Percentiles rank a stretch among this genome's conserved stretches.
Conservation (phyloP, 371 early-diverging fungal genomes). For the Synchytrium microbalum region DNA sequence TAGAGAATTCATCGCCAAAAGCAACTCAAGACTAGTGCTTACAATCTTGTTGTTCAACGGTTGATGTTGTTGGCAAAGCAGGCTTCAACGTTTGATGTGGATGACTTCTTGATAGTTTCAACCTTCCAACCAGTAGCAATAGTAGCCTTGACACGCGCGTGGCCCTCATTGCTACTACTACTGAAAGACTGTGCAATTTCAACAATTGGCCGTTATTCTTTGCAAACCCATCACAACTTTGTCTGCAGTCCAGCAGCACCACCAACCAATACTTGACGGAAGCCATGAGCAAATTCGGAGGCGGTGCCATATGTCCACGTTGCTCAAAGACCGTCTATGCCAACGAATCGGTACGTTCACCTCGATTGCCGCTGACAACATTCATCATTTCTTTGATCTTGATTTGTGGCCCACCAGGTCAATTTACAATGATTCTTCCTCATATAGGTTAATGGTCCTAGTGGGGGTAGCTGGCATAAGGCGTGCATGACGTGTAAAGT, state of each 20-base stretch:
- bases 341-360: conserved; percentile 39
- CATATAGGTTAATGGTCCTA: conserved; percentile 20
- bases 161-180: too few relatives aligned
- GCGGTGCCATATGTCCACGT: conserved; percentile 45
- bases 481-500: neutral
- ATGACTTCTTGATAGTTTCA: too few relatives aligned
- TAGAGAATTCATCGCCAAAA: too few relatives aligned
- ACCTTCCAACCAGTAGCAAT: too few relatives aligned
- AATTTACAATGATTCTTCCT: too few relatives aligned
- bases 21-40: too few relatives aligned
- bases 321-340: conserved; percentile 49
- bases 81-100: too few relatives aligned
- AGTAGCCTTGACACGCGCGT: too few relatives aligned
- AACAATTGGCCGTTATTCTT: neutral
- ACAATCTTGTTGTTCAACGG: too few relatives aligned
- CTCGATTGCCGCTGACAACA: too few relatives aligned
- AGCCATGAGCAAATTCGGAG: conserved; percentile 20
- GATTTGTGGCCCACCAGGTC: neutral
- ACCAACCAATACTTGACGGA: neutral
- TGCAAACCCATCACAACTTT: neutral
- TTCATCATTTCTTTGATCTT: neutral
- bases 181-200: too few relatives aligned
- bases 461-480: conserved; percentile 28
- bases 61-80: too few relatives aligned
- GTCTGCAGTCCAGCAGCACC: neutral